A percentile compares a stretch with the other conserved stretches of the same genome.
These are phyloP conservation scores for Pestalotiopsis sp. DNA, from an alignment of 2,329 filamentous ascomycete genomes.

Conservation along the genomic window DNA sequence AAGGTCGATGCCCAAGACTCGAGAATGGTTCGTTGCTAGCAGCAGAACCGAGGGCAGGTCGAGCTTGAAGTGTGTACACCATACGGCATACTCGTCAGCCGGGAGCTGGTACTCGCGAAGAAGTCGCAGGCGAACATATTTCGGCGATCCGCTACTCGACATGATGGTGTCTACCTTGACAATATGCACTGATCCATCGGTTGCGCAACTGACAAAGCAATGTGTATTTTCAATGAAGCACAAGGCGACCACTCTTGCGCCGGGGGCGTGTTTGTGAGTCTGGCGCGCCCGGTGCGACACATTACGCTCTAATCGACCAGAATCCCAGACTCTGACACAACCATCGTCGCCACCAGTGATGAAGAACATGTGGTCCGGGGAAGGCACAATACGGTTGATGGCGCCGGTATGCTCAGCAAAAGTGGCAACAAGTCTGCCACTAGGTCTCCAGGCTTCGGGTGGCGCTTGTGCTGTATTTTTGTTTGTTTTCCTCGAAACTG, in stretches of 20 bases:
- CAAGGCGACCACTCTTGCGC: constrained; percentile 74
- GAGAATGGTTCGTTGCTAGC: constrained; percentile 82
- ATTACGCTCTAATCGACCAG: constrained; percentile 84
- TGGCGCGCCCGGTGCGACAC: constrained; percentile 84
- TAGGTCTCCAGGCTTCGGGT: constrained; percentile 76
- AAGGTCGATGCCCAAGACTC: constrained; percentile 81
- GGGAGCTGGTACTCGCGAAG: constrained; percentile 81
- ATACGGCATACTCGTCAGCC: constrained; percentile 74
- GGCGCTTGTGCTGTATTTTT: constrained; percentile 51
- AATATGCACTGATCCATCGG: constrained; percentile 86
- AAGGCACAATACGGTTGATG: constrained; percentile 77
- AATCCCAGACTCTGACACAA: constrained; percentile 90
- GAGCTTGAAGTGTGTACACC: constrained; percentile 88
- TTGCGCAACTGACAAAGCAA: constrained; percentile 87
- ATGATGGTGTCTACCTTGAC: constrained; percentile 69
- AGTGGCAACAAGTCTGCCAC: constrained; percentile 80
- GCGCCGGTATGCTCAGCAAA: constrained; percentile 85
- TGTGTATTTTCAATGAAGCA: constrained; percentile 94
- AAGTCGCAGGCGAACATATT: constrained; percentile 76
- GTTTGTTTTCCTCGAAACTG: constrained; percentile 52
- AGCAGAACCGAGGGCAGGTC: constrained; percentile 82
- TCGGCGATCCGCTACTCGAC: constrained; percentile 48
- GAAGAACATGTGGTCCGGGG: constrained; percentile 93
- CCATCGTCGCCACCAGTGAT: constrained; percentile 92
- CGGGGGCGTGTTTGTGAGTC: constrained; percentile 74